Evolutionary conservation across 1,139 yeast genomes (phyloP).

Genomic region (Arxiozyma slooffiae): DNA sequence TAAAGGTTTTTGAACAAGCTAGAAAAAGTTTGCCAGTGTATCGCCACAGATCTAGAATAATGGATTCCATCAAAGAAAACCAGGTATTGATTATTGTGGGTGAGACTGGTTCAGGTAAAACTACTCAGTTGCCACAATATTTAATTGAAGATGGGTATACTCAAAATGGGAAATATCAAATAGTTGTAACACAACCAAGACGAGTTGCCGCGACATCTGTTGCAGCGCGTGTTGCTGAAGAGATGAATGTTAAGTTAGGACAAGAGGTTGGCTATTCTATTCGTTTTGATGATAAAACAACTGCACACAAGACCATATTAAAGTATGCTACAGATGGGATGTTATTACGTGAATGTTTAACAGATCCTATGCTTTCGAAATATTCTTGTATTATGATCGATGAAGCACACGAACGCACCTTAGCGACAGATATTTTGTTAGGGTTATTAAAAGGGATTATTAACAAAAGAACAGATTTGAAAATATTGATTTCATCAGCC

Average conservation of each 20-base stretch:
- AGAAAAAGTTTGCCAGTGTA: constrained; percentile 49
- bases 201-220: constrained; percentile 66
- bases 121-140: constrained; percentile 89
- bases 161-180: constrained; percentile 37
- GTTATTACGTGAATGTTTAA: constrained; percentile 72
- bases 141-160: constrained; percentile 75
- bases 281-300: constrained; percentile 53
- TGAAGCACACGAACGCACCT: constrained; percentile 93
- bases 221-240: constrained; percentile 59
- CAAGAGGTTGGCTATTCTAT: constrained; percentile 60
- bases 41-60: constrained; percentile 46
- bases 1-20: constrained; percentile 31
- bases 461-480: constrained; percentile 54
- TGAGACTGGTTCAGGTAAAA: constrained; percentile 95
- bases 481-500: constrained; percentile 79
- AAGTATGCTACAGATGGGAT: constrained; percentile 90
- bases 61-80: constrained; percentile 48
- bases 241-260: constrained; percentile 49
- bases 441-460: constrained; percentile 68
- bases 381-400: constrained; percentile 87
- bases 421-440: constrained; percentile 82
- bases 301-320: constrained; percentile 42
- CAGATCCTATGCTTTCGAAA: constrained; percentile 56
- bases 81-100: constrained; percentile 87
- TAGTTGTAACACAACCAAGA: constrained; percentile 70